Conservation (phyloP, 2,329 filamentous ascomycete species). For the Talaromyces sp. region DNA sequence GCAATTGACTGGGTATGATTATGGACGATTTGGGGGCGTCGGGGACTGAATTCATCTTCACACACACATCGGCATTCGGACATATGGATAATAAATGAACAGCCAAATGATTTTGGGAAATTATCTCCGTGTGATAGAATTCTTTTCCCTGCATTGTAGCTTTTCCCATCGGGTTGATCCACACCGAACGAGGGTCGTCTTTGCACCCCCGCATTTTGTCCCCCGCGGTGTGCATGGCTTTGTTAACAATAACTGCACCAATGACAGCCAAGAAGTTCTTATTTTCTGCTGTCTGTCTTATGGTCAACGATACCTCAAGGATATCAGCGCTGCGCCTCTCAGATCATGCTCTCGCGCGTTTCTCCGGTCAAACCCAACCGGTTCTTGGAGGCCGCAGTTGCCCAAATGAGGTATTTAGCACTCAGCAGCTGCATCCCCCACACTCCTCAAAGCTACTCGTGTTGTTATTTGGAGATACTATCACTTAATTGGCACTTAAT, state of each 20-base stretch:
- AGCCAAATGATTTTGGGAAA: neutral
- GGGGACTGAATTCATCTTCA: neutral
- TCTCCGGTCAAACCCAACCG: neutral
- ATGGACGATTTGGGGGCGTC: neutral
- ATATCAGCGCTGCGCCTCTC: neutral
- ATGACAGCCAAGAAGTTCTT: constrained; percentile 14
- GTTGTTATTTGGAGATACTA: neutral
- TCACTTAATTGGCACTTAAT: neutral
- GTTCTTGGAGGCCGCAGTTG: neutral
- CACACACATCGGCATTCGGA: neutral
- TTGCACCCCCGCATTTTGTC: constrained; percentile 19
- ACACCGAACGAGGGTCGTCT: constrained; percentile 11
- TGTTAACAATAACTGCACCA: constrained; percentile 32
- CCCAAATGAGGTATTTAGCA: constrained; percentile 14
- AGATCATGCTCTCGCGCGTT: neutral
- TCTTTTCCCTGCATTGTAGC: no score
- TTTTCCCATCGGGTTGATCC: constrained; percentile 21
- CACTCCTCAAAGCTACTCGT: no score
- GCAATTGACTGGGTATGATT: neutral
- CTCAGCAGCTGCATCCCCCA: no score
- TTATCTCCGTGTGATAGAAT: no score
- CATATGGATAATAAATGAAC: neutral
- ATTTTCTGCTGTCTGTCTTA: neutral
- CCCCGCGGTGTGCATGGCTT: constrained; percentile 9
- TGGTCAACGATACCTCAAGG: neutral